Evolutionary conservation across 345 rosid species (phyloP), one percentile per base, ranked within the genome.

Genomic region (Triadica sebifera): DNA sequence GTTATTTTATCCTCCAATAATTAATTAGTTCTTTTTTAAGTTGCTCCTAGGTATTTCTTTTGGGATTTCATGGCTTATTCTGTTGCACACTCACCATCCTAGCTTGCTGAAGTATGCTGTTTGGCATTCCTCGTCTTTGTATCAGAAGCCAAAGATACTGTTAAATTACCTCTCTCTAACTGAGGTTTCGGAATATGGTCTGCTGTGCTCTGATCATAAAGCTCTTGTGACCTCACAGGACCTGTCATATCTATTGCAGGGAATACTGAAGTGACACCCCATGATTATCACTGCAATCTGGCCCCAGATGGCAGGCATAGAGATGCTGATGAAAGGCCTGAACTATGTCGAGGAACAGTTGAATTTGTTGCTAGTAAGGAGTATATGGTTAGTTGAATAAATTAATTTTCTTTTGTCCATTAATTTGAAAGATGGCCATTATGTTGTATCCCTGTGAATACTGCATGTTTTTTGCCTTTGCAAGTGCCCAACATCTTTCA

Each of bases 331-430:
- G 90, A 92, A 58, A 92, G 97, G 83, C 93, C 93, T 70, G 95
- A 92, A 77, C 84, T 92, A 70, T 92, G 92, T 75, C 85, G 85
- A 74, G 97, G 97, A 78, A 81, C 96, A 19, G 96, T 92, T 74
- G 93, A 93, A 80, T 92, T 90, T 87, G 91, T 87, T 79, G 97
- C 98, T 16, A 72, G 97, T 5, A 88, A 89, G 82, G 98, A 94
- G 80, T 94, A 89, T 75, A 90, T 88, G 98, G 98, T 93, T 45
- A 69, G 92, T 78, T 67, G 25, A 68, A 62, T 63, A 43, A 66
- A n/a, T n/a, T n/a, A n/a, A n/a, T n/a, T n/a, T n/a, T n/a, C n/a
- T 39, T 63, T 19, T 39, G 47, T n/a, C 24, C 25, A 22, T 38
- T 5, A 43, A 63, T 24, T 8, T 38, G 49, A 63, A 17, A 43